A percentile compares a stretch with the other conserved stretches of the same genome.
Conservation (phyloP, 352 stramenopile genomes). For the Pythium phragmiticola region DNA sequence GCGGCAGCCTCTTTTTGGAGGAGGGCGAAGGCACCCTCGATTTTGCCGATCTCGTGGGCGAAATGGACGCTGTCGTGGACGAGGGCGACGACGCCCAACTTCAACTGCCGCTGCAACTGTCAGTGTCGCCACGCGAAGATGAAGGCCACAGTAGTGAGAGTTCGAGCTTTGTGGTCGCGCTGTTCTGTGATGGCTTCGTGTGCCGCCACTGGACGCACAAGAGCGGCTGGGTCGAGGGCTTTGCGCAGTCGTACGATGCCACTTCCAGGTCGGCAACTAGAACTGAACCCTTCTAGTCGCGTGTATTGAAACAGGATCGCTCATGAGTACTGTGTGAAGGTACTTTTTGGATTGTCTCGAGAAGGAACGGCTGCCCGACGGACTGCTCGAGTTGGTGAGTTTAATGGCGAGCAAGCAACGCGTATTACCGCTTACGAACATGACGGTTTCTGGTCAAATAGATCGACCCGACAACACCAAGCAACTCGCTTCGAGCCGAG, state of each 20-base stretch:
- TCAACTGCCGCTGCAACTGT: neutral
- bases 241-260: constrained; percentile 69
- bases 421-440: no score
- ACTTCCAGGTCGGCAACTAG: constrained; percentile 43
- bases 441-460: neutral
- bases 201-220: constrained; percentile 58
- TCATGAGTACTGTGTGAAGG: constrained; percentile 23
- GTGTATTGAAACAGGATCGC: neutral
- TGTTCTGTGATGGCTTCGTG: constrained; percentile 69
- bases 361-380: constrained; percentile 49
- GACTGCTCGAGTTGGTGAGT: constrained; percentile 55
- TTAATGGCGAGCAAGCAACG: neutral
- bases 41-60: constrained; percentile 19
- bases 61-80: constrained; percentile 10
- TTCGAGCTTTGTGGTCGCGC: constrained; percentile 42
- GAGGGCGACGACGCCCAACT: neutral
- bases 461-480: constrained; percentile 15
- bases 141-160: neutral
- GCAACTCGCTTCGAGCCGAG: constrained; percentile 15
- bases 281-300: no score
- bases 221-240: constrained; percentile 57
- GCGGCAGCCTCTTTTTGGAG: neutral
- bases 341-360: constrained; percentile 68
- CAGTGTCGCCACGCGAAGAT: neutral
- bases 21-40: constrained; percentile 7